phyloP scores from a whole-genome alignment of 2,329 filamentous ascomycete species.

The Monosporascus ibericus region DNA sequence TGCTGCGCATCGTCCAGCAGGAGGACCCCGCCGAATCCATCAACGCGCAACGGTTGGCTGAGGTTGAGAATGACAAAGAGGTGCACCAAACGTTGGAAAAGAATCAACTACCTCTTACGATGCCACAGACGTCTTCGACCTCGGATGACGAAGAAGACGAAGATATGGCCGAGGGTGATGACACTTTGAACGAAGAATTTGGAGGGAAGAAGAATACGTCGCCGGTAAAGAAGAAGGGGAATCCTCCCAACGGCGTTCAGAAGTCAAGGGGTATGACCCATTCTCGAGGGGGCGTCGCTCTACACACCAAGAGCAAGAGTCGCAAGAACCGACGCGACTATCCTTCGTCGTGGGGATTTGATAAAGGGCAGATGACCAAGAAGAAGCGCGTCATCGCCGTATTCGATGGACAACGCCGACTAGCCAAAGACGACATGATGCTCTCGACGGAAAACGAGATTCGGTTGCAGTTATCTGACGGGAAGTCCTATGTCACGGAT shows the following conservation, averaged over 20 bases:
- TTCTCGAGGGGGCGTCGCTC: slow-evolving; percentile 65
- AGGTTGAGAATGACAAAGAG: slow-evolving; percentile 58
- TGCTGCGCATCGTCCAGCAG: slow-evolving; percentile 65
- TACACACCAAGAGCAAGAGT: slow-evolving; percentile 52
- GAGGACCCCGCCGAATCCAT: slow-evolving; percentile 64
- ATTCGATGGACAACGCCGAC: slow-evolving; percentile 78
- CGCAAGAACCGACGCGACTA: slow-evolving; percentile 93
- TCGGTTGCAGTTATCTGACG: slow-evolving; percentile 70
- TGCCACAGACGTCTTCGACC: slow-evolving; percentile 26
- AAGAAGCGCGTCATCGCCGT: slow-evolving; percentile 95
- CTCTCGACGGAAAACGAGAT: slow-evolving; percentile 92
- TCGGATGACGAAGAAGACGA: slow-evolving; percentile 47
- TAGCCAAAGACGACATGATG: slow-evolving; percentile 99
- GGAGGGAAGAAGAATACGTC: slow-evolving; percentile 44
- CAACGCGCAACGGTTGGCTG: slow-evolving; percentile 60
- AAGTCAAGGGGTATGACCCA: slow-evolving; percentile 71
- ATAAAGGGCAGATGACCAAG: slow-evolving; percentile 92
- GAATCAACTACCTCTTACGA: slow-evolving; percentile 49
- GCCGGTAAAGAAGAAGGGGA: slow-evolving; percentile 53
- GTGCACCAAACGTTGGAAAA: slow-evolving; percentile 59
- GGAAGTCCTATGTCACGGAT: slow-evolving; percentile 81
- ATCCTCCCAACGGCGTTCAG: slow-evolving; percentile 51
- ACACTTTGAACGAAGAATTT: slow-evolving; percentile 53
- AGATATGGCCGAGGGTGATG: slow-evolving; percentile 53
- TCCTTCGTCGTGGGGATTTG: slow-evolving; percentile 87